Conservation (phyloP, 2,329 filamentous ascomycete genomes). For the Sarocladium kiliense region DNA sequence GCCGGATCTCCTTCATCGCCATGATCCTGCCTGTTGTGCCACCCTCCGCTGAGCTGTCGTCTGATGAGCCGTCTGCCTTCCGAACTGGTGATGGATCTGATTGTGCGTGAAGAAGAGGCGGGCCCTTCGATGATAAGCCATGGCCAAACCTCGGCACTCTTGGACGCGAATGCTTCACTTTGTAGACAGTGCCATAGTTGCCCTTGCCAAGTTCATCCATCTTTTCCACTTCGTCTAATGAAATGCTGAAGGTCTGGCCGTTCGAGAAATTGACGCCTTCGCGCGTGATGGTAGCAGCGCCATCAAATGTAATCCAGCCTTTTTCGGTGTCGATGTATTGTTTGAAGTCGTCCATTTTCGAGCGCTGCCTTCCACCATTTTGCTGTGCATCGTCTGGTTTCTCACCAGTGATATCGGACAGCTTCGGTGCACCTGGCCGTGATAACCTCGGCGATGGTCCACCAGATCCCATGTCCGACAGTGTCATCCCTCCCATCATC, state of each 20-base stretch:
- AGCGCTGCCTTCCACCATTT: constrained; percentile 31
- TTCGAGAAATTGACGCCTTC: constrained; percentile 89
- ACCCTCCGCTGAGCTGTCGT: constrained; percentile 21
- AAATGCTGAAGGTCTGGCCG: constrained; percentile 87
- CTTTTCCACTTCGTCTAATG: constrained; percentile 90
- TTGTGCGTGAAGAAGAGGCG: constrained; percentile 30
- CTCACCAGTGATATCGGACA: constrained; percentile 34
- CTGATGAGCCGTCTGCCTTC: constrained; percentile 23
- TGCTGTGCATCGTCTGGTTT: constrained; percentile 12
- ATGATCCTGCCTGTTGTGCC: constrained; percentile 73
- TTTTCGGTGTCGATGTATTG: constrained; percentile 89
- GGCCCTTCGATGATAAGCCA: constrained; percentile 45
- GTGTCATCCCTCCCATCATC: constrained; percentile 40
- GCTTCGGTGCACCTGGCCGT: constrained; percentile 18
- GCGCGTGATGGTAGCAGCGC: constrained; percentile 83
- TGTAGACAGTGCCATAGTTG: constrained; percentile 98
- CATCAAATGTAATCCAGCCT: constrained; percentile 87
- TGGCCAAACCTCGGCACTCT: constrained; percentile 52
- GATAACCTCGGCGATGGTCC: constrained; percentile 26
- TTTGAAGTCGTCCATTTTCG: constrained; percentile 55
- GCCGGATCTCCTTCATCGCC: constrained; percentile 98
- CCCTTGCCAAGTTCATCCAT: constrained; percentile 93
- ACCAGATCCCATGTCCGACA: constrained; percentile 46
- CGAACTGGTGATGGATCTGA: constrained; percentile 27
- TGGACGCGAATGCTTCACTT: constrained; percentile 78